Evolutionary conservation across 2,329 filamentous ascomycete genomes (phyloP).

Genomic region (Hymenoscyphus fructigenus): DNA sequence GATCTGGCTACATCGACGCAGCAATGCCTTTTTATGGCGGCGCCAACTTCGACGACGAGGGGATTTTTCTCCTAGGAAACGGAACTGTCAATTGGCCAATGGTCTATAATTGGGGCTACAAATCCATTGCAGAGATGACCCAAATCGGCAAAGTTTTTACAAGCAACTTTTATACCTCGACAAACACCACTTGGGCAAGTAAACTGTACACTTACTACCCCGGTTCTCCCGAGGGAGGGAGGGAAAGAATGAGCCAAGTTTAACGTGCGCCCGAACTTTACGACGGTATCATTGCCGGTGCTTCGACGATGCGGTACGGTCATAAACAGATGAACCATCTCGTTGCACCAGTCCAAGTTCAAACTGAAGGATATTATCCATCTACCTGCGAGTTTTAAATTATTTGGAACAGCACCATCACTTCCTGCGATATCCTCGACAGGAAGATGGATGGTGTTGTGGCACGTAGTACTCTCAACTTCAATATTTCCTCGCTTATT

Average conservation of each 20-base stretch:
- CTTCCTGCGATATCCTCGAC: not conserved
- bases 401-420: not conserved
- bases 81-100: not conserved
- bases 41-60: not conserved
- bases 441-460: not conserved
- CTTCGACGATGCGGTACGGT: not conserved
- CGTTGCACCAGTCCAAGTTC: not conserved
- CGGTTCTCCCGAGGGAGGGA: not conserved
- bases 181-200: not conserved
- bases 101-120: not conserved
- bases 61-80: not conserved
- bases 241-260: slow-evolving; percentile 1
- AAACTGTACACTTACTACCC: not conserved
- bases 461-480: not conserved
- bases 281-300: not conserved
- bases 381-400: not conserved
- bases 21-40: not conserved
- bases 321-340: not conserved
- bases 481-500: not conserved
- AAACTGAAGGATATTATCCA: not conserved
- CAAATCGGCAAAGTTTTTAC: not conserved
- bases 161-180: not conserved
- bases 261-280: not conserved
- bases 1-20: not conserved
- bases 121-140: not conserved